A percentile compares a stretch with the other conserved stretches of the same genome.
phyloP scores from a whole-genome alignment of 345 rosid species.

The Rhodomyrtus tomentosa region DNA sequence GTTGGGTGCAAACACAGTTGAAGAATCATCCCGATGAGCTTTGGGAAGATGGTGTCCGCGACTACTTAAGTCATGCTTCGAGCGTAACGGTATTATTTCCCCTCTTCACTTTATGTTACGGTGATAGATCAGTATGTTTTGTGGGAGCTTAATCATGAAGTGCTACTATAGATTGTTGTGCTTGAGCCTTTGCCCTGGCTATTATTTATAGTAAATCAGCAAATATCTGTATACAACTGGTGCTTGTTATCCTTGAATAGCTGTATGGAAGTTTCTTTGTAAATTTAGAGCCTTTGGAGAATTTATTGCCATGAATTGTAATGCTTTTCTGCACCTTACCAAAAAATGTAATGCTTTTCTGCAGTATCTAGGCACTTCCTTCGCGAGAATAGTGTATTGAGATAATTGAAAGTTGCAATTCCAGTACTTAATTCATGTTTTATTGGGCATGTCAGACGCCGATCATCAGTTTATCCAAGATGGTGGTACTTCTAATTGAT shows the following conservation, averaged over 20 bases:
- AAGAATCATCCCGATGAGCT: slow-evolving; percentile 96
- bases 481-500: background rate
- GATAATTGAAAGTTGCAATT: background rate
- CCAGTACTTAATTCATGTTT: background rate
- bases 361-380: background rate
- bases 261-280: background rate
- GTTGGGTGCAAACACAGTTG: slow-evolving; percentile 91
- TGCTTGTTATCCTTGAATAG: background rate
- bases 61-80: slow-evolving; percentile 74
- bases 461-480: background rate
- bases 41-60: slow-evolving; percentile 87
- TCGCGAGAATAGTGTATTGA: background rate
- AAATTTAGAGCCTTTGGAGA: background rate
- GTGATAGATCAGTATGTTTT: background rate
- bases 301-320: background rate
- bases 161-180: background rate
- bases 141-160: background rate
- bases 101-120: background rate
- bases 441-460: background rate
- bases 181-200: background rate
- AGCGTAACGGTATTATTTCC: slow-evolving; percentile 46
- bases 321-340: background rate
- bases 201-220: background rate
- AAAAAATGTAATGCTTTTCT: background rate
- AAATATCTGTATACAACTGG: background rate